phyloP scores from a whole-genome alignment of 2,329 filamentous ascomycete genomes.

The Talaromyces amestolkiae region DNA sequence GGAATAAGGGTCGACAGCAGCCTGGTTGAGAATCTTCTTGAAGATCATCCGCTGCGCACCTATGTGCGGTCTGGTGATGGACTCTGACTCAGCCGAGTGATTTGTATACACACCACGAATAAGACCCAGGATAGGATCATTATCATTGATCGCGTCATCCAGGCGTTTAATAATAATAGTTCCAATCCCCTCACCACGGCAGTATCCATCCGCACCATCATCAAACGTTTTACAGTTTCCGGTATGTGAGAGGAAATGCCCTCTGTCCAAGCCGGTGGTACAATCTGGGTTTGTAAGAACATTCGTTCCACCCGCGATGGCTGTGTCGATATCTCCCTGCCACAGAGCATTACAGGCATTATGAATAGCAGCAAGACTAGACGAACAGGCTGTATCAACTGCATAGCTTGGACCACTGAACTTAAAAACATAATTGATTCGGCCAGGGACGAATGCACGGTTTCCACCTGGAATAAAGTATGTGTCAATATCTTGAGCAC shows the following conservation, averaged over 20 bases:
- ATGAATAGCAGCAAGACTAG: constrained; percentile 66
- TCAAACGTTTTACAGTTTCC: constrained; percentile 50
- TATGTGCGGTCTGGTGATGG: constrained; percentile 35
- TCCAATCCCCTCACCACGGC: constrained; percentile 50
- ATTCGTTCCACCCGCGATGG: constrained; percentile 71
- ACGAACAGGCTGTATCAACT: constrained; percentile 72
- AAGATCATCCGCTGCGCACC: constrained; percentile 30
- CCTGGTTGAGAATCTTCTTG: constrained; percentile 25
- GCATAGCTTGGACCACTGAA: constrained; percentile 68
- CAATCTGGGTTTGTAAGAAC: constrained; percentile 71
- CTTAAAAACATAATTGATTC: constrained; percentile 72
- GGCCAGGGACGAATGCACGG: constrained; percentile 56
- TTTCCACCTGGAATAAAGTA: constrained; percentile 62
- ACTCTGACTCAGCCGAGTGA: constrained; percentile 40
- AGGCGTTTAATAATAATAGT: constrained; percentile 49
- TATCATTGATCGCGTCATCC: constrained; percentile 47
- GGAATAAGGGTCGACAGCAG: constrained; percentile 49
- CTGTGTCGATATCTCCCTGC: constrained; percentile 72
- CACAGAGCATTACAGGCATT: constrained; percentile 68
- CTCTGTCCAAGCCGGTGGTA: constrained; percentile 66
- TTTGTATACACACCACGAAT: constrained; percentile 41
- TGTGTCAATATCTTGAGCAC: constrained; percentile 66
- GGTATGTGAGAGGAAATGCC: constrained; percentile 5
- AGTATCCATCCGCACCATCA: constrained; percentile 51
- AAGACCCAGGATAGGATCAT: constrained; percentile 38